Base-by-base conservation (phyloP, 106 monocot species). In the Posidonia australis region DNA sequence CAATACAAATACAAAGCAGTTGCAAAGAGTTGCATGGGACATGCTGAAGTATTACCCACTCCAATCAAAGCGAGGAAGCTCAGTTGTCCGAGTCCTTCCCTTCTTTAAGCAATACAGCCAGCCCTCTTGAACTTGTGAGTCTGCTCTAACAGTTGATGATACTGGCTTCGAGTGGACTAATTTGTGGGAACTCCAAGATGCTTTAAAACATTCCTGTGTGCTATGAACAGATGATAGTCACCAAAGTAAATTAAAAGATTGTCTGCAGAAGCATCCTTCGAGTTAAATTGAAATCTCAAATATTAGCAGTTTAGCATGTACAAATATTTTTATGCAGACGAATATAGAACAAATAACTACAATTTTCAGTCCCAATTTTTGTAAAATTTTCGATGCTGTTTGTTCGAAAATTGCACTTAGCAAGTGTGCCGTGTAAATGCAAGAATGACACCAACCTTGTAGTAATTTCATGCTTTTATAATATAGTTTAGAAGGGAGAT, bases 191-290 rank as follows among this genome's bases (percentile, higher is more conserved):
- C 80, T 84, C 96, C 96, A 96, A 67, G 87, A 76, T 57, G 82
- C 80, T 68, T 84, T 96, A 62, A 96, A 96, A 63, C 96, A 96
- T 59, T 96, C 90, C 77, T 96, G 96, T 23, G 96, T 74, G 57
- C 96, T 96, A 74, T 44, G 29, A 0, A 25, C 43, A 68, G 25
- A 28, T 10, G 14, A 10, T 13, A 53, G 13, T 0, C 17, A 27
- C 9, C 18, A n/a, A 61, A 16, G 10, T 60, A 16, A 44, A 26
- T 11, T 36, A 32, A 51, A 14, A 10, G 44, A 62, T 18, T 14
- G 3, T 26, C 6, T 51, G 2, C n/a, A 54, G 36, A 2, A 16
- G 54, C 30, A 41, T 51, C 5, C 58, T 58, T 58, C 17, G 1
- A 58, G 36, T 36, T 36, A 36, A 28, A 28, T 28, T 58, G 16